A percentile compares a stretch with the other conserved stretches of the same genome.
Evolutionary conservation across 75 land plant genomes (phyloP).

Genomic region (Pinus albicaulis): DNA sequence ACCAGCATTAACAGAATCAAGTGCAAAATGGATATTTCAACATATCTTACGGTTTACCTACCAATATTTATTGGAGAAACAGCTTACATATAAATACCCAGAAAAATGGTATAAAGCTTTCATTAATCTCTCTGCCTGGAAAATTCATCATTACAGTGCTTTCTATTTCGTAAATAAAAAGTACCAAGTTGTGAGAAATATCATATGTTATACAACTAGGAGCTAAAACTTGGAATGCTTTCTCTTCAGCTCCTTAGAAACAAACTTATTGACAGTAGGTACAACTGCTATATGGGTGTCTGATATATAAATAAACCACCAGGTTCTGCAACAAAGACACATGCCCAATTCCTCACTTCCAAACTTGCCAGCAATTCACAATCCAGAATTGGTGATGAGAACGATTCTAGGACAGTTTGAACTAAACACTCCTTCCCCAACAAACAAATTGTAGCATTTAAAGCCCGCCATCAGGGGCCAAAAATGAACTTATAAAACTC

Average conservation of each 20-base stretch:
- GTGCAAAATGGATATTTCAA: too few relatives aligned
- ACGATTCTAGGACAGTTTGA: not conserved
- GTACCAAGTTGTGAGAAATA: not conserved
- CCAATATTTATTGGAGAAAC: not conserved
- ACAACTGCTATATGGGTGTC: not conserved
- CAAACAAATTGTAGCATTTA: not conserved
- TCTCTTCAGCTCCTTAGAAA: not conserved
- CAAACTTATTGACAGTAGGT: not conserved
- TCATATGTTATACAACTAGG: not conserved
- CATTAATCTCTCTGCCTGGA: not conserved
- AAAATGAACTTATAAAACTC: not conserved
- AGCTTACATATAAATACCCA: not conserved
- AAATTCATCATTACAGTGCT: not conserved
- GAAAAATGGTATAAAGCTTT: not conserved
- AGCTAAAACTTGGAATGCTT: not conserved
- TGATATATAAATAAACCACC: not conserved
- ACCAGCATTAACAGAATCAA: too few relatives aligned
- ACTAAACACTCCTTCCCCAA: constrained; percentile 1
- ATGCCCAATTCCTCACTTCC: not conserved
- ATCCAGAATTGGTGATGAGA: not conserved
- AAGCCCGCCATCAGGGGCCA: not conserved
- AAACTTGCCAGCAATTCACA: not conserved
- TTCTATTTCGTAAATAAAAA: not conserved
- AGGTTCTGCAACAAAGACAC: not conserved
- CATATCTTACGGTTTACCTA: too few relatives aligned